Percentiles rank a stretch among this genome's conserved stretches.
Evolutionary conservation across 1,284 basidiomycete genomes (phyloP).

Genomic region (Cutaneotrichosporon cyanovorans): DNA sequence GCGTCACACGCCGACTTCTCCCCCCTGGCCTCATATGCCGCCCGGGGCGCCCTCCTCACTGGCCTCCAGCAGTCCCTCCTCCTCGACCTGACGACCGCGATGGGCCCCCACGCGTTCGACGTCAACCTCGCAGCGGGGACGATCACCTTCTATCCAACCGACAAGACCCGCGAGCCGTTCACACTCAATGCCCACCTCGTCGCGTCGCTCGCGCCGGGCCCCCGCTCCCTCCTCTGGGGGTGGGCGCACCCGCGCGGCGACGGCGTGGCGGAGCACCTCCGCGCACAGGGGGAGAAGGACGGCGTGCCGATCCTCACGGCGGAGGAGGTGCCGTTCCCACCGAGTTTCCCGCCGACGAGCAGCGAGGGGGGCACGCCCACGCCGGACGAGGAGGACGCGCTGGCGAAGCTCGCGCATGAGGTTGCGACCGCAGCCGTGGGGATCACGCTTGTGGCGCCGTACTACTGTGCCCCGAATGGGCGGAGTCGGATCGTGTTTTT

Average conservation of each 20-base stretch:
- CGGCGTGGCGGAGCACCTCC: not conserved
- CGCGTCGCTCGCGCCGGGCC: conserved; percentile 2
- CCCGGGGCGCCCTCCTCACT: not conserved
- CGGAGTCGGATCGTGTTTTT: not conserved
- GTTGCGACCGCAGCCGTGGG: conserved; percentile 2
- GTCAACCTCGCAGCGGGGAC: conserved; percentile 1
- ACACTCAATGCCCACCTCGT: conserved; percentile 1
- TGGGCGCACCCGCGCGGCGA: conserved; percentile 8
- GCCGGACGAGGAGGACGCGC: not conserved
- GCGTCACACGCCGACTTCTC: not conserved
- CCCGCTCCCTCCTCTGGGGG: conserved; percentile 5
- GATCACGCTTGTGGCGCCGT: not conserved
- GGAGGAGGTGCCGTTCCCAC: conserved; percentile 6
- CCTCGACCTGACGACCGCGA: not conserved
- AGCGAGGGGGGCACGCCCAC: not conserved
- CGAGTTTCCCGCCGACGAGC: not conserved
- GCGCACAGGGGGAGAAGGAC: not conserved
- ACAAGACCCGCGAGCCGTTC: not conserved
- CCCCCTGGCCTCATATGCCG: not conserved
- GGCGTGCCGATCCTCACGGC: not conserved
- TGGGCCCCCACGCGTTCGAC: conserved; percentile 2
- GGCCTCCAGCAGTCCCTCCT: conserved; percentile 1
- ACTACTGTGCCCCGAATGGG: conserved; percentile 5
- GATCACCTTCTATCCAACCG: not conserved
- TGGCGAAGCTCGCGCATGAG: conserved; percentile 6